Conservation (phyloP, 257 asterid genomes). For the Ballota nigra region DNA sequence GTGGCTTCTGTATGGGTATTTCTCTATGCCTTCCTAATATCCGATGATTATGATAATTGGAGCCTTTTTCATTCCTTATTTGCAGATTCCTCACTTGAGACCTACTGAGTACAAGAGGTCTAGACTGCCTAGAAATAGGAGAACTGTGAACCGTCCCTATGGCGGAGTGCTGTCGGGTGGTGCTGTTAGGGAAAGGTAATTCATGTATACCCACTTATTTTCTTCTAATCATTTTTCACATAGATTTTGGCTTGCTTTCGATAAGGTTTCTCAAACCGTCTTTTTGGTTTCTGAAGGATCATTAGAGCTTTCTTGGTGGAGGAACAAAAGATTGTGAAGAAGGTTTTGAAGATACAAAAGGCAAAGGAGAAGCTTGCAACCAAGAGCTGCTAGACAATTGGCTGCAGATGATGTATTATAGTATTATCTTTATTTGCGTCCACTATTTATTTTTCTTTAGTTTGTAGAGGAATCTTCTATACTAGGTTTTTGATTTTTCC, state of each 20-base stretch:
- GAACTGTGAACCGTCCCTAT: slow-evolving; percentile 60
- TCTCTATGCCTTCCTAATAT: not conserved
- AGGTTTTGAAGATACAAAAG: no score
- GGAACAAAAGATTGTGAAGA: slow-evolving; percentile 4
- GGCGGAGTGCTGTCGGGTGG: slow-evolving; percentile 59
- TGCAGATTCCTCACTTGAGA: slow-evolving; percentile 60
- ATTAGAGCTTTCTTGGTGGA: slow-evolving; percentile 57
- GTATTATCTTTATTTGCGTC: no score
- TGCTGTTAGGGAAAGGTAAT: slow-evolving; percentile 57
- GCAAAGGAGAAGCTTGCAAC: no score
- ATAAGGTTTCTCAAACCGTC: not conserved
- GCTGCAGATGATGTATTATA: no score
- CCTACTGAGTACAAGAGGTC: slow-evolving; percentile 63
- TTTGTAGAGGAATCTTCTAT: no score
- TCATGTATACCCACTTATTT: not conserved
- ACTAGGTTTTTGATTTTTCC: no score
- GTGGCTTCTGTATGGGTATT: not conserved
- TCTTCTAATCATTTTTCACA: no score
- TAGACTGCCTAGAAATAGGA: slow-evolving; percentile 48
- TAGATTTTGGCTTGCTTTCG: not conserved
- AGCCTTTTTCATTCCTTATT: not conserved
- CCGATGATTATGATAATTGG: not conserved
- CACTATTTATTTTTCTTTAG: no score
- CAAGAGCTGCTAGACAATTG: no score
- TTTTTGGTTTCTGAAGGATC: slow-evolving; percentile 31